These are phyloP conservation scores for Colletotrichum eremochloae DNA, from an alignment of 2,329 filamentous ascomycete genomes.

Conservation along the genomic window DNA sequence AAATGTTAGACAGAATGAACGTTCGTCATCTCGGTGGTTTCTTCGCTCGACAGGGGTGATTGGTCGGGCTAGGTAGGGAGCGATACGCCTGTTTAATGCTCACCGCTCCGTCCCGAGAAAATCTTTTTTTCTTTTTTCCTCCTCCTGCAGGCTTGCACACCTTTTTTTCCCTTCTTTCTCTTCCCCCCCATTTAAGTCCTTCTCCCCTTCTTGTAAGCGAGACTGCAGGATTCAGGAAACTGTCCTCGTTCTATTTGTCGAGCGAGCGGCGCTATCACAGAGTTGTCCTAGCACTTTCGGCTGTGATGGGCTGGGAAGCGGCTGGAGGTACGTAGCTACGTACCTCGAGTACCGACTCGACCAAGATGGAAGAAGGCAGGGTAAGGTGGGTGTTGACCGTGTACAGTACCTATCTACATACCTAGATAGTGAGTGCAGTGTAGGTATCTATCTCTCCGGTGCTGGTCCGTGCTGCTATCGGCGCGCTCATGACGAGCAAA, in stretches of 20 bases:
- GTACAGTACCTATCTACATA: too few species aligned
- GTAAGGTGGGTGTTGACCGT: too few species aligned
- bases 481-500: slow-evolving; percentile 34
- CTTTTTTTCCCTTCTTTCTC: not conserved
- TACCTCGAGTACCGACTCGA: not conserved
- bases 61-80: slow-evolving; percentile 8
- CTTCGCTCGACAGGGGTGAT: slow-evolving; percentile 3
- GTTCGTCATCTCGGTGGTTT: slow-evolving; percentile 21
- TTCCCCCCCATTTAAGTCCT: slow-evolving; percentile 23
- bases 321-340: not conserved
- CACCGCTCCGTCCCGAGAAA: slow-evolving; percentile 42
- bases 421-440: too few species aligned
- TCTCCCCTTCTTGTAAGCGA: slow-evolving; percentile 31
- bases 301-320: slow-evolving; percentile 7
- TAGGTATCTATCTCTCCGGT: not conserved
- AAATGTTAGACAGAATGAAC: not conserved
- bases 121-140: slow-evolving; percentile 5
- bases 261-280: slow-evolving; percentile 20
- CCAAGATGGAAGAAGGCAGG: too few species aligned
- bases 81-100: slow-evolving; percentile 42
- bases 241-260: slow-evolving; percentile 11
- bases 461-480: slow-evolving; percentile 33
- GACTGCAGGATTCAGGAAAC: slow-evolving; percentile 1
- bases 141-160: slow-evolving; percentile 33
- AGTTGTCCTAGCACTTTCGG: slow-evolving; percentile 5